Conservation (phyloP, 345 rosid species). For the Camelina neglecta region DNA sequence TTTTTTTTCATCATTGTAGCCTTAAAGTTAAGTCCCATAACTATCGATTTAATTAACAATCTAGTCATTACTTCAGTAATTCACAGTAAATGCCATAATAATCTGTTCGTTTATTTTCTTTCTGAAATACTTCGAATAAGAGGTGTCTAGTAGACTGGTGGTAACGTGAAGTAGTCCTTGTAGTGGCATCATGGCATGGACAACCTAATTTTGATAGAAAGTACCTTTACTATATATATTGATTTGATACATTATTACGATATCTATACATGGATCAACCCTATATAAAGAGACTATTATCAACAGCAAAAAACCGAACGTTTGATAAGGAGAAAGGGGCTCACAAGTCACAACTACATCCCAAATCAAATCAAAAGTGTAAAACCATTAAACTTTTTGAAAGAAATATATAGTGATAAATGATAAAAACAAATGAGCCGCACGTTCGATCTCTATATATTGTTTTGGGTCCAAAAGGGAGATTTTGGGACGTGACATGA, state of each 20-base stretch:
- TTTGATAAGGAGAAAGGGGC: neutral
- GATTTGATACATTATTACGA: constrained; percentile 5
- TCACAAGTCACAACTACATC: neutral
- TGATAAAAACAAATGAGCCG: constrained; percentile 12
- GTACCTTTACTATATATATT: constrained; percentile 15
- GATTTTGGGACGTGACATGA: constrained; percentile 40
- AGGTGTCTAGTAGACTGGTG: constrained; percentile 22
- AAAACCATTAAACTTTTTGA: neutral
- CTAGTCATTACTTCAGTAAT: neutral
- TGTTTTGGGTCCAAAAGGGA: constrained; percentile 16
- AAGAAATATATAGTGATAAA: constrained; percentile 16
- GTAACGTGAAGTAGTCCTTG: constrained; percentile 25
- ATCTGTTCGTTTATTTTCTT: neutral
- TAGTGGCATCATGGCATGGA: constrained; percentile 38
- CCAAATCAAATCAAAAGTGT: neutral
- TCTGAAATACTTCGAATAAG: neutral
- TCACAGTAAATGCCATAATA: neutral
- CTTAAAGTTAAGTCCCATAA: neutral
- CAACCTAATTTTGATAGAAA: constrained; percentile 29
- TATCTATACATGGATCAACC: constrained; percentile 11
- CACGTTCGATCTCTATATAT: constrained; percentile 23
- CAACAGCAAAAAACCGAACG: neutral
- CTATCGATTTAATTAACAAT: neutral
- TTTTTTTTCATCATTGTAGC: neutral
- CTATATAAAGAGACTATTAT: neutral